Percentiles rank a stretch among this genome's conserved stretches.
These are phyloP conservation scores for Solanum lignicaule DNA, from an alignment of 257 asterid genomes.

Conservation along the genomic window DNA sequence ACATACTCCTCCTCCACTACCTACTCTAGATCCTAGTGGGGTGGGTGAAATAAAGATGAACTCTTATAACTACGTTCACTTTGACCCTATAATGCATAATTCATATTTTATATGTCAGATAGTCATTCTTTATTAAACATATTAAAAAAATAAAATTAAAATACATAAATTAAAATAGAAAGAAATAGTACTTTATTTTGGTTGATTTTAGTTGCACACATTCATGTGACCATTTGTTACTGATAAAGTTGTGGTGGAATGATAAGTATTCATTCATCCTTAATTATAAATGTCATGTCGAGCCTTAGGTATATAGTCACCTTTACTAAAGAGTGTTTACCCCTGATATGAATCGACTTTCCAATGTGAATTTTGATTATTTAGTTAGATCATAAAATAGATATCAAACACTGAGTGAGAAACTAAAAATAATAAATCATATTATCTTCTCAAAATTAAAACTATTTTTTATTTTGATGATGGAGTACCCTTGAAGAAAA, in stretches of 20 bases:
- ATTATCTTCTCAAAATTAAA: neutral
- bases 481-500: too few species aligned
- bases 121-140: too few species aligned
- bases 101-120: neutral
- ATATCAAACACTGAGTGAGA: neutral
- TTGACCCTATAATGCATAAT: constrained; percentile 6
- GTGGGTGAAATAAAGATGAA: neutral
- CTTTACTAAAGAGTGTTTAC: neutral
- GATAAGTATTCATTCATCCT: accelerated
- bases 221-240: constrained; percentile 6
- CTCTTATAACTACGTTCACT: neutral
- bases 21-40: neutral
- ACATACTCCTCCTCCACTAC: constrained; percentile 37
- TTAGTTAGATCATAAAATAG: accelerated
- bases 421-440: neutral
- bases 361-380: neutral
- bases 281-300: accelerated
- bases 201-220: constrained; percentile 6
- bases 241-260: neutral
- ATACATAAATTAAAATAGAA: neutral
- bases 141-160: too few species aligned
- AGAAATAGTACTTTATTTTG: too few species aligned
- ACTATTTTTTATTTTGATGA: neutral
- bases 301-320: neutral
- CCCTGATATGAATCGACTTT: neutral